A percentile compares a stretch with the other conserved stretches of the same genome.
Evolutionary conservation across 225 moss, liverwort and hornwort species (phyloP).

Genomic region (Marchantia polymorpha): DNA sequence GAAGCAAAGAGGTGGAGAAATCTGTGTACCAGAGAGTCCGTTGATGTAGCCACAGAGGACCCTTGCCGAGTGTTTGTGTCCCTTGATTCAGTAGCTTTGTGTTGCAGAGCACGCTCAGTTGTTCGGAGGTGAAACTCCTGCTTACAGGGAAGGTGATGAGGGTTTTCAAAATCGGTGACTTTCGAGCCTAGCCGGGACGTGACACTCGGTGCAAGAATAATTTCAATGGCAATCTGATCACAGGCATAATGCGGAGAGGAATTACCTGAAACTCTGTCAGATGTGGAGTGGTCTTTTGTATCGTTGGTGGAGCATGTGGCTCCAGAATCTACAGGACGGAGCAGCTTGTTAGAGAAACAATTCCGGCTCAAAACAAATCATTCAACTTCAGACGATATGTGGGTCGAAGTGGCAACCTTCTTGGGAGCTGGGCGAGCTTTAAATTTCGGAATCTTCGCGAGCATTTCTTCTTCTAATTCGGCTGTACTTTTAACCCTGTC

Average conservation of each 20-base stretch:
- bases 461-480: constrained; percentile 79
- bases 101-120: constrained; percentile 72
- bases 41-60: constrained; percentile 20
- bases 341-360: background rate
- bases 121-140: constrained; percentile 87
- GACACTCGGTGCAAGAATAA: too few relatives aligned
- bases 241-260: background rate
- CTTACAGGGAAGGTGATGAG: background rate
- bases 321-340: constrained; percentile 62
- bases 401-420: constrained; percentile 54
- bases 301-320: constrained; percentile 42
- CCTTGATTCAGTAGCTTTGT: constrained; percentile 44
- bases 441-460: constrained; percentile 80
- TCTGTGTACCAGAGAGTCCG: constrained; percentile 26
- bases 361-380: background rate
- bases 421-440: constrained; percentile 87
- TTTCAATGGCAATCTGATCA: background rate
- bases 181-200: too few relatives aligned
- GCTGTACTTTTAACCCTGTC: constrained; percentile 82
- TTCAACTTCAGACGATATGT: background rate
- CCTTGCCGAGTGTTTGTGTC: constrained; percentile 18
- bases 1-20: too few relatives aligned
- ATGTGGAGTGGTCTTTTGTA: constrained; percentile 58
- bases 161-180: too few relatives aligned
- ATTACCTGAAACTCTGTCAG: constrained; percentile 81